phyloP scores from a whole-genome alignment of 441 rosid species.

The Manihot esculenta region DNA sequence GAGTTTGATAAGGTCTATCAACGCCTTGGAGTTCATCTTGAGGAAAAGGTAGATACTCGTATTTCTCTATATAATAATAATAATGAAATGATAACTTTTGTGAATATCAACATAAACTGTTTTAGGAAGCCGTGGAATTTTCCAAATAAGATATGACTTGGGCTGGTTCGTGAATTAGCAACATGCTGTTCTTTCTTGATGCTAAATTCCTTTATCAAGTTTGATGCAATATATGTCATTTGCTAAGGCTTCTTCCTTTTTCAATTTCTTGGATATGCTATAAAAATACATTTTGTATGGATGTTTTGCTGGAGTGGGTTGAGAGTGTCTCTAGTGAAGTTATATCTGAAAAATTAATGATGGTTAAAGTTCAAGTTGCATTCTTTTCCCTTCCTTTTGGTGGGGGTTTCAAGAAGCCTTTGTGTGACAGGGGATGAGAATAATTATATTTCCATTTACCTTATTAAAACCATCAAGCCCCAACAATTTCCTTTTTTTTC shows the following conservation, averaged over 20 bases:
- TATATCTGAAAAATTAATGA: neutral
- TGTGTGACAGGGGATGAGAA: too few species aligned
- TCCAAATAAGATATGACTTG: neutral
- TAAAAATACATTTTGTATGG: neutral
- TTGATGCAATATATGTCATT: neutral
- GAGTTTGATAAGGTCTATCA: conserved; percentile 75
- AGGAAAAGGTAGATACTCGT: conserved; percentile 60
- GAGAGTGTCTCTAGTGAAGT: neutral
- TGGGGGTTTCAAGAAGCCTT: too few species aligned
- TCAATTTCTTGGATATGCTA: neutral
- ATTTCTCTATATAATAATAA: neutral
- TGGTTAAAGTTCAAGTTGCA: neutral
- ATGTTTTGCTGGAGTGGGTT: neutral
- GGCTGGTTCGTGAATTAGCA: neutral
- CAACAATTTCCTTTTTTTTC: neutral
- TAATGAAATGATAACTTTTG: too few species aligned
- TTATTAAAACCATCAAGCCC: neutral
- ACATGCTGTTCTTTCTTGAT: neutral
- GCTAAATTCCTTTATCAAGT: neutral
- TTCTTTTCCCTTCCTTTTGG: neutral
- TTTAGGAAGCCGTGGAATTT: neutral
- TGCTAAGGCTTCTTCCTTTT: neutral
- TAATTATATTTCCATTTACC: too few species aligned
- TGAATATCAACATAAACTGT: neutral
- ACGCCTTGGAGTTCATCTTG: conserved; percentile 69